Base-by-base conservation (phyloP, 352 stramenopile genomes). In the Globisporangium cederbergense region DNA sequence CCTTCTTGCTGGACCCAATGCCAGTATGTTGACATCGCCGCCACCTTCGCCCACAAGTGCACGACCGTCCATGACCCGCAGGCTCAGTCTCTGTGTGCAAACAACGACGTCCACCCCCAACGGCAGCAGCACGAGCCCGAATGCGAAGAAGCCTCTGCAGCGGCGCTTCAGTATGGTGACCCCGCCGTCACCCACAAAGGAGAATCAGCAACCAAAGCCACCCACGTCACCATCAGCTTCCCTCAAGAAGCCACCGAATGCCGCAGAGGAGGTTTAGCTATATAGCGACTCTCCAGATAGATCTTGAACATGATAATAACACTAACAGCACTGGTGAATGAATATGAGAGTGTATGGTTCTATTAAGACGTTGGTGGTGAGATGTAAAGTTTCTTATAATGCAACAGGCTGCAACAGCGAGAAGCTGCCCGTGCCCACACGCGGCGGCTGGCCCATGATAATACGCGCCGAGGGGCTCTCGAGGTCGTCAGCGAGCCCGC, bases 391-490 rank as follows among this genome's bases (percentile, higher is more conserved):
- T 50, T 56, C 59, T 81, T 86, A 93, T 79, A 90, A 76, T 77
- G 82, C 73, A 74, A 96, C 78, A 1, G 87, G 89, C 57, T 96
- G 79, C 76, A 97, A 81, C 65, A 98, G 90, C 73, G 97, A 95
- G 80, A 99, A 99, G 70, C 88, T 93, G 53, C 97, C 97, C 43
- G 97, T 99, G 73, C 97, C 97, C 53, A 98, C 92, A 34, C 89
- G 86, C 52, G 97, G 95, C 4, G 96, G 93, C 62, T 97, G 87
- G 42, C 97, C 97, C 18, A 99, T 71, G 34, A 99, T 96, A 68
- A 99, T 90, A 30, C 96, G 96, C 20, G 94, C 92, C 64, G 96
- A 99, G 32, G 97, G 94, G 63, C 88, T 97, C 65, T 96, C 88
- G 51, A 99, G 81, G 49, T 84, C 73, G 71, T 99, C 97, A 60